Percentiles rank a stretch among this genome's conserved stretches.
These are phyloP conservation scores for Adansonia rubrostipa DNA, from an alignment of 441 rosid genomes.

Conservation along the genomic window DNA sequence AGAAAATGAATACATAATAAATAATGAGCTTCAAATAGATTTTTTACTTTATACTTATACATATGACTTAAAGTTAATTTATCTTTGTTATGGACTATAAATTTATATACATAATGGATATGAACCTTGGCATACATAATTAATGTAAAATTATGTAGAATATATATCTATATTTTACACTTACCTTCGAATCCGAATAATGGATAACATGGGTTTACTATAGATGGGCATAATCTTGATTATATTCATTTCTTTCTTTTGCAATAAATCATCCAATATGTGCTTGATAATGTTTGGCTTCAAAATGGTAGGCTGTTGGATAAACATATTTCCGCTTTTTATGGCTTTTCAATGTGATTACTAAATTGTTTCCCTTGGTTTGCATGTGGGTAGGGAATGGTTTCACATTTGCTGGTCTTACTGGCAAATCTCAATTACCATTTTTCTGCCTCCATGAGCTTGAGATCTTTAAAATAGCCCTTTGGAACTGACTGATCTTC, in stretches of 20 bases:
- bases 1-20: no score
- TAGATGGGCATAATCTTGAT: background rate
- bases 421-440: background rate
- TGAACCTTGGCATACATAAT: no score
- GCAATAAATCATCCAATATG: background rate
- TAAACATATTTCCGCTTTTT: background rate
- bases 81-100: no score
- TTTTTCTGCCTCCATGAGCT: background rate
- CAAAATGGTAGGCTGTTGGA: slow-evolving; percentile 1
- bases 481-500: background rate
- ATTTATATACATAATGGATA: no score
- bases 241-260: background rate
- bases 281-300: background rate
- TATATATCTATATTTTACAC: no score
- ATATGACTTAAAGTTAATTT: no score
- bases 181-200: no score
- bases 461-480: background rate
- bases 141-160: no score
- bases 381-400: background rate
- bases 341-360: background rate
- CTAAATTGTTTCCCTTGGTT: background rate
- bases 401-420: background rate
- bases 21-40: no score
- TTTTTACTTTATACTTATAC: no score
- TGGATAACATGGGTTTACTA: no score